Evolutionary conservation across 116 monocot genomes (phyloP).

Genomic region (Cymodocea nodosa): DNA sequence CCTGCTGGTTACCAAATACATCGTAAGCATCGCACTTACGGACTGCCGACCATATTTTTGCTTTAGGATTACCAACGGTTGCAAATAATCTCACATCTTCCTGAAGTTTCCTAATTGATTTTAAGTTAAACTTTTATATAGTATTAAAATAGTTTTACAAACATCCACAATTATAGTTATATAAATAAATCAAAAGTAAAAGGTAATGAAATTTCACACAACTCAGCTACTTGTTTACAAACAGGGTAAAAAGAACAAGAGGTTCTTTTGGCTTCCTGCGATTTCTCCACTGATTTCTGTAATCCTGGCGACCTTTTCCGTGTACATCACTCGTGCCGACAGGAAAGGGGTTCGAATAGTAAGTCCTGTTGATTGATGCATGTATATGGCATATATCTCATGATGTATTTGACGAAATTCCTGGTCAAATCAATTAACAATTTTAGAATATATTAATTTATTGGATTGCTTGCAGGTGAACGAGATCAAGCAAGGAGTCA

Average conservation of each 20-base stretch:
- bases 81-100: too few species aligned
- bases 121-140: too few species aligned
- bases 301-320: constrained; percentile 53
- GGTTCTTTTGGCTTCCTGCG: constrained; percentile 63
- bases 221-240: background rate
- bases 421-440: too few species aligned
- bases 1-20: constrained; percentile 58
- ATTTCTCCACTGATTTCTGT: constrained; percentile 64
- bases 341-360: constrained; percentile 62
- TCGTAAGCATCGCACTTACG: constrained; percentile 31
- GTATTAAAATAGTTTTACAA: too few species aligned
- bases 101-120: too few species aligned
- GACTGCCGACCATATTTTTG: background rate
- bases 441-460: background rate
- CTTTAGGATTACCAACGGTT: background rate
- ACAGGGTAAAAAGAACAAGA: constrained; percentile 71
- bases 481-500: constrained; percentile 58
- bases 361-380: constrained; percentile 3
- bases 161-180: too few species aligned
- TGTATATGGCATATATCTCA: too few species aligned
- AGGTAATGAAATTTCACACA: too few species aligned
- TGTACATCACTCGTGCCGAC: constrained; percentile 57
- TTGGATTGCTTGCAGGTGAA: constrained; percentile 33
- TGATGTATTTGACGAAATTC: too few species aligned
- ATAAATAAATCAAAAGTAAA: too few species aligned